Percentiles rank a stretch among this genome's conserved stretches.
These are phyloP conservation scores for Mycena venus DNA, from an alignment of 768 basidiomycete genomes.

Conservation along the genomic window DNA sequence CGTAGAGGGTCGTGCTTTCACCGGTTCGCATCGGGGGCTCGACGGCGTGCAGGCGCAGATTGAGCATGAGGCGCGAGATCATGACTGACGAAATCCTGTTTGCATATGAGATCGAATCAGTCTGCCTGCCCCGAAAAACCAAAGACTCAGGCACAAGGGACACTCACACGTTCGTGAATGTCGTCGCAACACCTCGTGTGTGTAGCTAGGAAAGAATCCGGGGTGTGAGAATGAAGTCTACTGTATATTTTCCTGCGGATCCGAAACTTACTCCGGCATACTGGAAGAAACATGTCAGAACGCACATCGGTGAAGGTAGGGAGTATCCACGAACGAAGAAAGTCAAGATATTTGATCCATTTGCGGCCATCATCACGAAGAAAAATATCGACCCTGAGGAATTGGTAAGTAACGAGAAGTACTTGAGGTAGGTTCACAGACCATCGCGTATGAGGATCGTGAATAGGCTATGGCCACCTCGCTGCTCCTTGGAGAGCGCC, in stretches of 20 bases:
- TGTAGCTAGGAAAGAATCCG: slow-evolving; percentile 39
- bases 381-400: slow-evolving; percentile 53
- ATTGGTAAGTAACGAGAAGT: neutral
- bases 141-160: neutral
- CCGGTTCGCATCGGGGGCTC: neutral
- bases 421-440: slow-evolving; percentile 30
- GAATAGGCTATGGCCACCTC: slow-evolving; percentile 41
- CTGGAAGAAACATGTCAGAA: slow-evolving; percentile 28
- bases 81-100: slow-evolving; percentile 53
- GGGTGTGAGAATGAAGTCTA: too few relatives aligned
- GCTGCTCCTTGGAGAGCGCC: slow-evolving; percentile 35
- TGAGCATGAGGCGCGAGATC: slow-evolving; percentile 56
- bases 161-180: slow-evolving; percentile 52
- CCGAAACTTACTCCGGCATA: slow-evolving; percentile 45
- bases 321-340: slow-evolving; percentile 46
- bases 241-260: neutral
- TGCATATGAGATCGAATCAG: neutral
- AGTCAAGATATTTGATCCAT: slow-evolving; percentile 52
- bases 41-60: slow-evolving; percentile 50
- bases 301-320: neutral
- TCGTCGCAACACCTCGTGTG: slow-evolving; percentile 47
- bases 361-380: slow-evolving; percentile 50
- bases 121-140: neutral
- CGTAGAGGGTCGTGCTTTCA: slow-evolving; percentile 1
- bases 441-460: slow-evolving; percentile 56